These are phyloP conservation scores for Leucogyrophana mollusca DNA, from an alignment of 768 basidiomycete species.

Conservation along the genomic window DNA sequence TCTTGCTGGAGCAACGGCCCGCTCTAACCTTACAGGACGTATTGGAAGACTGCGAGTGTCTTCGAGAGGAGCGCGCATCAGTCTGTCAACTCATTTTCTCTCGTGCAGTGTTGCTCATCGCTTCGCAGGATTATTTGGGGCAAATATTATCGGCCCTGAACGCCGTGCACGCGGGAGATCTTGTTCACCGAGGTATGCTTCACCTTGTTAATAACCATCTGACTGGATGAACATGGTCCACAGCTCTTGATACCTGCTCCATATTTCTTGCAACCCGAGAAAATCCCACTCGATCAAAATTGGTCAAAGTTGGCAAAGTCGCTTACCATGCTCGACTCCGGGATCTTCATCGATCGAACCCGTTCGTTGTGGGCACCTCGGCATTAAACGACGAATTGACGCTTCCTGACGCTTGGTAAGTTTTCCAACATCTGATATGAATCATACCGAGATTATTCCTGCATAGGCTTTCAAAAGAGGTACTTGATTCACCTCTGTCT, in stretches of 20 bases:
- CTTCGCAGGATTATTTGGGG: slow-evolving; percentile 63
- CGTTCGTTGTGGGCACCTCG: slow-evolving; percentile 45
- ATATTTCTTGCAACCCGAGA: slow-evolving; percentile 60
- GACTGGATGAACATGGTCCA: slow-evolving; percentile 1
- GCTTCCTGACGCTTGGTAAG: slow-evolving; percentile 31
- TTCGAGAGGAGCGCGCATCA: slow-evolving; percentile 70
- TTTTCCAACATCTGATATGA: not conserved
- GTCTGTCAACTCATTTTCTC: slow-evolving; percentile 37
- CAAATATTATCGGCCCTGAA: slow-evolving; percentile 74
- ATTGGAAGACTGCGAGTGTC: slow-evolving; percentile 70
- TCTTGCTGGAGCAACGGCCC: slow-evolving; percentile 74
- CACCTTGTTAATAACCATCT: not conserved
- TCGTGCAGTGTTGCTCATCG: not conserved
- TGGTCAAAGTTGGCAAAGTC: slow-evolving; percentile 73
- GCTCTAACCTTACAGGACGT: slow-evolving; percentile 68
- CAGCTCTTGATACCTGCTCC: slow-evolving; percentile 58
- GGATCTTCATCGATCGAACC: slow-evolving; percentile 84
- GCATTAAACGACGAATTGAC: slow-evolving; percentile 14
- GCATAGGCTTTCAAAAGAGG: slow-evolving; percentile 72
- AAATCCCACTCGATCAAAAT: slow-evolving; percentile 52
- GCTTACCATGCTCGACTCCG: slow-evolving; percentile 70
- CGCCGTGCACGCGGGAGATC: slow-evolving; percentile 58
- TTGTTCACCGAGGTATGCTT: slow-evolving; percentile 66
- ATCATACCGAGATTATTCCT: slow-evolving; percentile 3
- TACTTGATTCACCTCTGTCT: slow-evolving; percentile 71